Evolutionary conservation across 768 basidiomycete species (phyloP).

Genomic region (Hypsizygus marmoreus): DNA sequence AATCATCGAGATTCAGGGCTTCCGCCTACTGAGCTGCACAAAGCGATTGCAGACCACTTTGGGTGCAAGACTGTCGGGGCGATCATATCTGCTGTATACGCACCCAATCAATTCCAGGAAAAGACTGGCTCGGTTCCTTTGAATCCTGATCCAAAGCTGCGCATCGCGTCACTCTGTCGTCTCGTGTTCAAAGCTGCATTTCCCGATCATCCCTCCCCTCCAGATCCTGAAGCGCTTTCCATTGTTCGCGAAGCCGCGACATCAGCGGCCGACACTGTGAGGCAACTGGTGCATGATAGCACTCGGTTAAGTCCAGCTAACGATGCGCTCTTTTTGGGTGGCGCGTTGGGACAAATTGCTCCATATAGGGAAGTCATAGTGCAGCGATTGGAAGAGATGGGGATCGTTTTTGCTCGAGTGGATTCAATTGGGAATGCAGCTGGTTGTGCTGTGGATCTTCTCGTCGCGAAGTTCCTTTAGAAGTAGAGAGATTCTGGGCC

Average conservation of each 20-base stretch:
- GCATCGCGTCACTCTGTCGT: constrained; percentile 23
- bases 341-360: constrained; percentile 22
- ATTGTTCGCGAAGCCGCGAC: constrained; percentile 20
- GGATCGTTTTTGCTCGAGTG: constrained; percentile 17
- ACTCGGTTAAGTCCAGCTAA: constrained; percentile 3
- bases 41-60: constrained; percentile 18
- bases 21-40: constrained; percentile 20
- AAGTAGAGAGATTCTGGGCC: no score
- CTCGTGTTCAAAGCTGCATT: constrained; percentile 22
- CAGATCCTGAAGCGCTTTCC: constrained; percentile 20
- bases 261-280: constrained; percentile 16
- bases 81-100: constrained; percentile 24
- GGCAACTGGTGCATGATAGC: constrained; percentile 7
- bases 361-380: constrained; percentile 16
- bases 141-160: constrained; percentile 25
- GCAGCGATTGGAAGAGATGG: constrained; percentile 10
- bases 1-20: constrained; percentile 18
- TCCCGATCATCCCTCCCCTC: constrained; percentile 4
- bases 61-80: constrained; percentile 19
- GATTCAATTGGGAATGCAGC: constrained; percentile 21
- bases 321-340: constrained; percentile 25
- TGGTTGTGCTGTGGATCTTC: constrained; percentile 15
- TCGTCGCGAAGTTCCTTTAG: constrained; percentile 14
- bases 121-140: constrained; percentile 1
- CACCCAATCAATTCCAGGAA: constrained; percentile 16